Percentiles rank a stretch among this genome's conserved stretches.
These are phyloP conservation scores for Trichoderma semiorbis DNA, from an alignment of 2,329 filamentous ascomycete genomes.

Conservation along the genomic window DNA sequence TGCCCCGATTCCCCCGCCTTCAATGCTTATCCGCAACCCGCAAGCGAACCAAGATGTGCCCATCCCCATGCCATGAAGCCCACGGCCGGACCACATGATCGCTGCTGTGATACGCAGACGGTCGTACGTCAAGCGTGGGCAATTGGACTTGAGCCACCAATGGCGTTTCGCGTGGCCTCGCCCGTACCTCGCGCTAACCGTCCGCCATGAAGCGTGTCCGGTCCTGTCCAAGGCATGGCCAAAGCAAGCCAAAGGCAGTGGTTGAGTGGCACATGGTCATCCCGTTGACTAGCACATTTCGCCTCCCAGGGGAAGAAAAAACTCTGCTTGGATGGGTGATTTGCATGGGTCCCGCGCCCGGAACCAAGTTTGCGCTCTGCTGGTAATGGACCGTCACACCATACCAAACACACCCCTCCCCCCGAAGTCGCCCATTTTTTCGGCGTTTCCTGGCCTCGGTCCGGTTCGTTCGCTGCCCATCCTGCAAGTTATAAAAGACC, in stretches of 20 bases:
- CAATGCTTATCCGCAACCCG: not conserved
- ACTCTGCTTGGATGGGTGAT: slow-evolving; percentile 19
- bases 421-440: slow-evolving; percentile 10
- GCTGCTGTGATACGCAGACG: slow-evolving; percentile 4
- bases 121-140: slow-evolving; percentile 7
- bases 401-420: not conserved
- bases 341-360: slow-evolving; percentile 9
- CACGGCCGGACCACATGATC: slow-evolving; percentile 9
- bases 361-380: not conserved
- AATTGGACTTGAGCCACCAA: not conserved
- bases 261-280: slow-evolving; percentile 13
- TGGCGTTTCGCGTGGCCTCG: not conserved
- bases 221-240: not conserved
- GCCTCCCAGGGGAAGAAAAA: slow-evolving; percentile 21
- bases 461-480: not conserved
- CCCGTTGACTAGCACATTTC: not conserved
- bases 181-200: slow-evolving; percentile 17
- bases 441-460: slow-evolving; percentile 11
- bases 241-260: not conserved
- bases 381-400: slow-evolving; percentile 20
- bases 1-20: not conserved
- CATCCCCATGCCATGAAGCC: not conserved
- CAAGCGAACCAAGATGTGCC: not conserved
- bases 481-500: slow-evolving; percentile 8
- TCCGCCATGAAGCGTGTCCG: not conserved